Evolutionary conservation across 192 early-diverging fungal species (phyloP).

Genomic region (Coemansia sp.): DNA sequence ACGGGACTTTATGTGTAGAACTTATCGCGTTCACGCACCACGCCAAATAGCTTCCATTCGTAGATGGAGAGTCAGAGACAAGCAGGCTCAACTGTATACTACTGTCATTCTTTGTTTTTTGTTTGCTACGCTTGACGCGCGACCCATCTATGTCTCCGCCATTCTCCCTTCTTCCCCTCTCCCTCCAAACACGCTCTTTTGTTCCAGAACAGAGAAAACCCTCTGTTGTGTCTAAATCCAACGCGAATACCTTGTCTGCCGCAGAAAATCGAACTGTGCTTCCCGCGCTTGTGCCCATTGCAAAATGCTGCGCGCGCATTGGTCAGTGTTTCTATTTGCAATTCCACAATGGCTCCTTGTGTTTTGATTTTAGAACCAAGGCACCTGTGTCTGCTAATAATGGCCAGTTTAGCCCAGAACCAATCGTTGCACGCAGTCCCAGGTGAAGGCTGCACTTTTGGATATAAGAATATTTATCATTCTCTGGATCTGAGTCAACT

Average conservation of each 20-base stretch:
- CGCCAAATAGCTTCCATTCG: too few species aligned
- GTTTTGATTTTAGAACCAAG: not conserved
- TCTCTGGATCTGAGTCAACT: not conserved
- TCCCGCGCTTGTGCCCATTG: not conserved
- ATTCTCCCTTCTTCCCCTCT: too few species aligned
- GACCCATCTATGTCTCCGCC: not conserved
- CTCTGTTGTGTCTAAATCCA: too few species aligned
- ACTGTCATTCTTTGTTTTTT: slow-evolving; percentile 16
- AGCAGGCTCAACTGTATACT: not conserved
- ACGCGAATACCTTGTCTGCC: too few species aligned
- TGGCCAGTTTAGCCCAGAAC: not conserved
- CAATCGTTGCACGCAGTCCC: not conserved
- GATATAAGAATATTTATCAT: not conserved
- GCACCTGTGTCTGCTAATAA: too few species aligned
- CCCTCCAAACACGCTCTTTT: not conserved
- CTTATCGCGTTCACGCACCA: not conserved
- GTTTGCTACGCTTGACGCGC: slow-evolving; percentile 12
- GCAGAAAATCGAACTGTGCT: not conserved
- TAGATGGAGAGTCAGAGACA: too few species aligned
- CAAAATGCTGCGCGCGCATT: not conserved
- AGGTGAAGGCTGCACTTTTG: not conserved
- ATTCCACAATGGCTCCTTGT: not conserved
- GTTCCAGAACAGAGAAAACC: not conserved
- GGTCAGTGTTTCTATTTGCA: not conserved
- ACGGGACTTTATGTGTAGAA: not conserved